A percentile compares a stretch with the other conserved stretches of the same genome.
These are phyloP conservation scores for Kockiozyma suomiensis DNA, from an alignment of 805 yeast species.

Conservation along the genomic window DNA sequence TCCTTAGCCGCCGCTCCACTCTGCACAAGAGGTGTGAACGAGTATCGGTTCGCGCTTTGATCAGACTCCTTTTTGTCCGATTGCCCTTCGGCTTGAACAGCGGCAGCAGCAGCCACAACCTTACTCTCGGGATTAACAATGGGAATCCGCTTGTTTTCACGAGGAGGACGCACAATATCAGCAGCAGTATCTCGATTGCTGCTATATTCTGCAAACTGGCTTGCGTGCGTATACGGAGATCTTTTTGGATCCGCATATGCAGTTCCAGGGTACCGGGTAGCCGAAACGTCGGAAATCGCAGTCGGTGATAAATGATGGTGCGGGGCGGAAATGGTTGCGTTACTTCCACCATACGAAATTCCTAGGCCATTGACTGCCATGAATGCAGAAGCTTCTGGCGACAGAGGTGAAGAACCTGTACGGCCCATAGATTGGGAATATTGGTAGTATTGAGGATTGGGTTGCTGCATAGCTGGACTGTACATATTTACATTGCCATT, in stretches of 20 bases:
- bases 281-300: background rate
- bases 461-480: background rate
- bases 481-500: background rate
- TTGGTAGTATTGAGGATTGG: slow-evolving; percentile 3
- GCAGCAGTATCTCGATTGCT: background rate
- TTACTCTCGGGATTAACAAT: slow-evolving; percentile 23
- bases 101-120: background rate
- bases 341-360: slow-evolving; percentile 1
- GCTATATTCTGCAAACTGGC: background rate
- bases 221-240: background rate
- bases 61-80: background rate
- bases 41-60: background rate
- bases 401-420: slow-evolving; percentile 11
- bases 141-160: slow-evolving; percentile 30
- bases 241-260: background rate
- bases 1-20: slow-evolving; percentile 26
- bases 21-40: slow-evolving; percentile 28
- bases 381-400: slow-evolving; percentile 20
- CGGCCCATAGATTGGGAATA: slow-evolving; percentile 3
- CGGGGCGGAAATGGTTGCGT: background rate
- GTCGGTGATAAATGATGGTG: background rate
- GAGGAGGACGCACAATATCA: slow-evolving; percentile 18
- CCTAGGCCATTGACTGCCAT: slow-evolving; percentile 6
- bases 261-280: background rate
- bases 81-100: background rate